Evolutionary conservation across 495 filamentous ascomycete species (phyloP), one percentile per base, ranked within the genome.

Genomic region (Chlorociboria aeruginascens): DNA sequence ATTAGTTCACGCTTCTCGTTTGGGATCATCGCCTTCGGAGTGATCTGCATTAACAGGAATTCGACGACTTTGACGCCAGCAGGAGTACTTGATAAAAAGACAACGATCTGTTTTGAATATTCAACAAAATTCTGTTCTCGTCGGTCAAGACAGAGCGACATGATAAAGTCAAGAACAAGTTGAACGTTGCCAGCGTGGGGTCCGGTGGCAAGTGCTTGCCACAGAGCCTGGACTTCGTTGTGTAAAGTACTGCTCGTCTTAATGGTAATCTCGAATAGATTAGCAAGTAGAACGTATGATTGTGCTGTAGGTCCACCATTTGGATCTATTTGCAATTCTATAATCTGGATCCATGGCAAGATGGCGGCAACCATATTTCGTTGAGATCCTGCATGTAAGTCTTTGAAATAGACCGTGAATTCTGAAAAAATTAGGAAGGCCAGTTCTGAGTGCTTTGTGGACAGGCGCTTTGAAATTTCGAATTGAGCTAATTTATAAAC

Each of bases 401-500:
- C 82, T 53, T 85, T 89, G 74, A 97, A 98, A 62, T 92, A 89
- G 46, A 79, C 68, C 0, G 86, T 86, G 51, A 95, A 94, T 61
- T 97, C 89, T 8, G 92, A 96, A 58, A 96, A 95, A 30, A 98
- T 80, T 40, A 85, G 81, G 56, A 95, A 94, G 0, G 93, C 89
- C 40, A 93, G 66, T 50, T 95, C 86, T 0, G 83, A 73, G 61
- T 97, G 86, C 50, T 89, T 82, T 56, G 83, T 85, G 3, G 92
- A 82, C n/a, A 97, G 71, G 39, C 86, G 68, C 53, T 89, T 88
- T 0, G 93, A 97, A 8, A 89, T 89, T 56, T 97, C 92, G 52
- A 96, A 97, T 55, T 97, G 93, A 3, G 92, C 92, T 13, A 89
- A 74, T 64, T 96, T 97, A 64, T 96, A 97, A 2, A 98, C 90